Conservation (phyloP, 306 rosid genomes). For the Glycine latifolia region DNA sequence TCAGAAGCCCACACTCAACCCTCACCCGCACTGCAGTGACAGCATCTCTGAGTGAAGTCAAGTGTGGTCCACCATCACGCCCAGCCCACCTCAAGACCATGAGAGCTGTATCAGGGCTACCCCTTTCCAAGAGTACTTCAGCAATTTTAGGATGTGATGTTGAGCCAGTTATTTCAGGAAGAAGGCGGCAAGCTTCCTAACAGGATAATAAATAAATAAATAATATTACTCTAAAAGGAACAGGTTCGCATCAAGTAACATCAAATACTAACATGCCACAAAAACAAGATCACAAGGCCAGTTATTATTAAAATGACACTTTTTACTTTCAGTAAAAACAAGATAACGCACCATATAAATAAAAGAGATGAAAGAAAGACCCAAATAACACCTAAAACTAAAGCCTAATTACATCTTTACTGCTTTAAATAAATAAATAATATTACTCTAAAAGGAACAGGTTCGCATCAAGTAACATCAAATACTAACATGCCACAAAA, state of each 20-base stretch:
- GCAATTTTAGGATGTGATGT: slow-evolving; percentile 92
- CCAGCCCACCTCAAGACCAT: slow-evolving; percentile 96
- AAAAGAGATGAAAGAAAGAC: slow-evolving; percentile 6
- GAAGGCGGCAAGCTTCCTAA: slow-evolving; percentile 91
- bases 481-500: slow-evolving; percentile 5
- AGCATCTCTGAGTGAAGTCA: slow-evolving; percentile 84
- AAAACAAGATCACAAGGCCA: no score
- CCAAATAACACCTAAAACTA: background rate
- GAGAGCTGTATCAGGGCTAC: slow-evolving; percentile 86
- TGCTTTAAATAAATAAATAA: background rate
- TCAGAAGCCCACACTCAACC: slow-evolving; percentile 94
- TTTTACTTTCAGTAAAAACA: background rate
- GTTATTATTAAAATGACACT: background rate
- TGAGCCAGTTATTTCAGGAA: slow-evolving; percentile 91
- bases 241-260: background rate
- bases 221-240: slow-evolving; percentile 35
- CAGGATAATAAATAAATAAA: background rate
- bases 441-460: slow-evolving; percentile 35
- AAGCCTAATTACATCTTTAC: slow-evolving; percentile 21
- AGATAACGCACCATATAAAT: background rate
- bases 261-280: slow-evolving; percentile 15
- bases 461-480: background rate
- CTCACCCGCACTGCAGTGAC: slow-evolving; percentile 95
- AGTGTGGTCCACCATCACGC: slow-evolving; percentile 69
- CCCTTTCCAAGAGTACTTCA: slow-evolving; percentile 90